These are phyloP conservation scores for Xanthoconium stramineum DNA, from an alignment of 768 basidiomycete genomes.

Conservation along the genomic window DNA sequence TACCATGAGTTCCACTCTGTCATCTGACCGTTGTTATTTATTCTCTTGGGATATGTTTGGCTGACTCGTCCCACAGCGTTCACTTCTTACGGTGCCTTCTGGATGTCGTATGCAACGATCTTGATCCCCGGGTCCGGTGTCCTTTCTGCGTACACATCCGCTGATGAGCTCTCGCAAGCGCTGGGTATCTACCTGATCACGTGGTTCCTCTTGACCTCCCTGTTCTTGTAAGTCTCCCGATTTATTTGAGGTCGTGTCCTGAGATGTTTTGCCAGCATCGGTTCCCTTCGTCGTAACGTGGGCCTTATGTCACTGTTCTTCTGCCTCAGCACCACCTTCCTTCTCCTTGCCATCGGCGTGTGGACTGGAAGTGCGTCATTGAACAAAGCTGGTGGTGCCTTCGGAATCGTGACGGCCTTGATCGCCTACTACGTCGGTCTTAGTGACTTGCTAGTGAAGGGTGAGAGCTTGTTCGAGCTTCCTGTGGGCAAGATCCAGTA, in stretches of 20 bases:
- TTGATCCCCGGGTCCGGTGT: constrained; percentile 70
- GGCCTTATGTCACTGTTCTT: constrained; percentile 48
- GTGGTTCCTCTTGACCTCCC: constrained; percentile 71
- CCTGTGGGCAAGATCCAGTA: constrained; percentile 34
- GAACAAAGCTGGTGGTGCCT: constrained; percentile 41
- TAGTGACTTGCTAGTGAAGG: constrained; percentile 38
- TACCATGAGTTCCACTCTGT: background rate
- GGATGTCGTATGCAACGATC: constrained; percentile 79
- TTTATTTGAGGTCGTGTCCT: background rate
- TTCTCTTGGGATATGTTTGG: background rate
- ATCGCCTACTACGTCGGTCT: constrained; percentile 47
- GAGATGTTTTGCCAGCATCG: constrained; percentile 35
- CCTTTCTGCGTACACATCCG: constrained; percentile 42
- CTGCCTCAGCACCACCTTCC: constrained; percentile 53
- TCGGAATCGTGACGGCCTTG: constrained; percentile 45
- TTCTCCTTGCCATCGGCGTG: constrained; percentile 41
- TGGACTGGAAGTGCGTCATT: constrained; percentile 26
- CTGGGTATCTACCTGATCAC: constrained; percentile 71
- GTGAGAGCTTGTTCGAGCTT: constrained; percentile 39
- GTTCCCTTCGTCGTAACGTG: constrained; percentile 48
- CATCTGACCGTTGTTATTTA: background rate
- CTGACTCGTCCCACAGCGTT: constrained; percentile 49
- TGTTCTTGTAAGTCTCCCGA: constrained; percentile 52
- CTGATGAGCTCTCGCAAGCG: constrained; percentile 48
- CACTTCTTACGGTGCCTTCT: constrained; percentile 82